A percentile compares a stretch with the other conserved stretches of the same genome.
Evolutionary conservation across 148 eudicot species (phyloP).

Genomic region (Chenopodium quinoa): DNA sequence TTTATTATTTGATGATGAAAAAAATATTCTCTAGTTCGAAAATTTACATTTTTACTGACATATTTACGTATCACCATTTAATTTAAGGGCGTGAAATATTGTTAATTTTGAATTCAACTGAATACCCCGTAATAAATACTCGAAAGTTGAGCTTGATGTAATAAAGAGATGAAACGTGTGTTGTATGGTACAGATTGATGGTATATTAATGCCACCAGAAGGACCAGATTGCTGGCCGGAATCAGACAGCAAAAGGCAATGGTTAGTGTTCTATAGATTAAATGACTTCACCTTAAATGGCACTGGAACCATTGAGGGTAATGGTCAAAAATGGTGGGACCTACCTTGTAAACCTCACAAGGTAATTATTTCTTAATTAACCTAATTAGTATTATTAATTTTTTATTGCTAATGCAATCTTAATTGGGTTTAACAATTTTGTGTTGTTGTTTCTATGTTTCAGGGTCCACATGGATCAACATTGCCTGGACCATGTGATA

Average conservation of each 20-base stretch:
- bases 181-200: slow-evolving; percentile 53
- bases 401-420: not conserved
- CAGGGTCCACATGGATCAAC: slow-evolving; percentile 96
- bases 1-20: no score
- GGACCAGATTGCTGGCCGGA: slow-evolving; percentile 97
- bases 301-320: slow-evolving; percentile 81
- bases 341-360: slow-evolving; percentile 97
- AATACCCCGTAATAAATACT: no score
- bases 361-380: slow-evolving; percentile 34
- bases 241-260: slow-evolving; percentile 74
- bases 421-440: not conserved
- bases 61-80: no score
- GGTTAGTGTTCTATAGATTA: slow-evolving; percentile 80
- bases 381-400: not conserved
- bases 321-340: slow-evolving; percentile 93
- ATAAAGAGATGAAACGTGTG: not conserved
- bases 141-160: not conserved
- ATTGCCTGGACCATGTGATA: slow-evolving; percentile 90
- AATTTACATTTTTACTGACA: no score
- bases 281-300: slow-evolving; percentile 70
- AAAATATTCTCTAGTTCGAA: no score
- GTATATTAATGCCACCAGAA: slow-evolving; percentile 75
- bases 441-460: slow-evolving; percentile 15
- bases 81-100: no score
- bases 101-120: no score